Evolutionary conservation across 371 early-diverging fungal species (phyloP), one percentile per base, ranked within the genome.

Genomic region (Actinomortierella ambigua): DNA sequence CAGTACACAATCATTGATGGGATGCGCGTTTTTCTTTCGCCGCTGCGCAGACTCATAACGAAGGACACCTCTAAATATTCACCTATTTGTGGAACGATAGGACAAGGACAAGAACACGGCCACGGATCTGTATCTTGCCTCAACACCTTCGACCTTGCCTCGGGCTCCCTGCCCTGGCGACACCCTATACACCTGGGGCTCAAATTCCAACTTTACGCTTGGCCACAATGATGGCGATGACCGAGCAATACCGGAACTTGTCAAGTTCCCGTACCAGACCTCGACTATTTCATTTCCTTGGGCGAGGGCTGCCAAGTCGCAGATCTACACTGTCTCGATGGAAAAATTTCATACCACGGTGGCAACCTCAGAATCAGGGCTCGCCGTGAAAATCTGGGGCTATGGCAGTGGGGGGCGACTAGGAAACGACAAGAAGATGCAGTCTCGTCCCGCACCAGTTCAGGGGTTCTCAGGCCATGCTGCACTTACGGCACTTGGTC

Each of bases 181-280:
- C 23, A 79, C 84, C 20, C 60, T 91, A 0, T 93, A 90, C 68
- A 87, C 88, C 0, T 93, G 92, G 92, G 93, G 93, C 23, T 73
- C 80, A 42, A 93, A 93, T 54, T 80, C 83, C 55, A 89, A 89
- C 50, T 87, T 85, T 57, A 81, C 88, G 0, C 79, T 92, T 28
- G 91, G 90, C 1, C 88, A 87, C 52, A 76, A 79, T 2, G 89
- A 89, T 65, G 80, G 85, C 15, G 89, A 89, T 55, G 83, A 88
- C 65, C 77, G 90, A 29, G 61, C 78, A 11, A 68, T 75, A 9
- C 91, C 92, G 1, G 90, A 90, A 51, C 82, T 87, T 9, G 83
- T 91, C 13, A 81, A 80, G 18, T 60, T 90, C 13, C 71, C 81
- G 44, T 61, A 65, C 9, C 75, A 78, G 17, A 46, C 61, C 28